Conservation (phyloP, 2,329 filamentous ascomycete species). For the Sporothrix brasiliensis region DNA sequence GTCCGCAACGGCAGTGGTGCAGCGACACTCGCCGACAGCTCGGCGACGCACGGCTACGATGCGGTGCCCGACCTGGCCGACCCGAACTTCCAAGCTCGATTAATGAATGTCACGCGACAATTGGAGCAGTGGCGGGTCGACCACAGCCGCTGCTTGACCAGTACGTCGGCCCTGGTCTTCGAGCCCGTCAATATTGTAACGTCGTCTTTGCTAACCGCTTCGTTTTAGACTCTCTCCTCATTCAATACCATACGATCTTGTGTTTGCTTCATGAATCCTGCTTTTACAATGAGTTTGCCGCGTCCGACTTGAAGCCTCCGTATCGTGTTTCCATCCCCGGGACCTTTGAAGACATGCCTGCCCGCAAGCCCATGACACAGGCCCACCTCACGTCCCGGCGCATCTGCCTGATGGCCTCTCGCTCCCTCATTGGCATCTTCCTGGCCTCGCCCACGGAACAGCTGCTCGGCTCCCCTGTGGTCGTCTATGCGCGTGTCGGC, state of each 20-base stretch:
- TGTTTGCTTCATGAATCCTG: constrained; percentile 32
- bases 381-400: constrained; percentile 24
- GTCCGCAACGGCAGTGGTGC: not conserved
- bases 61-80: constrained; percentile 11
- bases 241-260: constrained; percentile 32
- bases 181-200: too few species aligned
- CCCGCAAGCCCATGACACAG: constrained; percentile 10
- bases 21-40: not conserved
- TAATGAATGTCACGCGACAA: constrained; percentile 22
- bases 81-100: constrained; percentile 25
- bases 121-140: constrained; percentile 31
- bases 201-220: not conserved
- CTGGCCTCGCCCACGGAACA: constrained; percentile 28
- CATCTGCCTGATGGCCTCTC: constrained; percentile 30
- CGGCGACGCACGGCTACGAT: not conserved
- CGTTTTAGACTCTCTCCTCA: constrained; percentile 31
- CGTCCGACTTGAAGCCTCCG: constrained; percentile 32
- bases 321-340: constrained; percentile 30
- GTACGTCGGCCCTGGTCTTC: constrained; percentile 1
- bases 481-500: constrained; percentile 32
- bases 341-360: not conserved
- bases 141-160: constrained; percentile 29
- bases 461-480: constrained; percentile 27
- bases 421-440: constrained; percentile 31
- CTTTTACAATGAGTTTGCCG: constrained; percentile 33